phyloP scores from a whole-genome alignment of 345 rosid species.

The Mangifera indica region DNA sequence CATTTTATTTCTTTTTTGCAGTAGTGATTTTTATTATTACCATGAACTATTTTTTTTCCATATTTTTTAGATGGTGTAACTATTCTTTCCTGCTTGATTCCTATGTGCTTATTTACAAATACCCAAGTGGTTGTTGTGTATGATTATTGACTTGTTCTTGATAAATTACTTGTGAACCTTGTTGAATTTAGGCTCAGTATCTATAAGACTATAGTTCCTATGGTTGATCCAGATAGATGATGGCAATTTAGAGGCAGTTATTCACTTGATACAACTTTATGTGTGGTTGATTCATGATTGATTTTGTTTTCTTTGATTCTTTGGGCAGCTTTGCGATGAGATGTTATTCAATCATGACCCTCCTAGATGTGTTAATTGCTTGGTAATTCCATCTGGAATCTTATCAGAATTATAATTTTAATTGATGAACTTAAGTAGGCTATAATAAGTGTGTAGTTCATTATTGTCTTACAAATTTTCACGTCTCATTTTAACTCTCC shows the following conservation, averaged over 20 bases:
- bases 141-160: background rate
- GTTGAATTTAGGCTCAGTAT: background rate
- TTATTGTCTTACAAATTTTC: background rate
- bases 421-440: background rate
- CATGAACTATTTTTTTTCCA: background rate
- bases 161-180: background rate
- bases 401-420: slow-evolving; percentile 10
- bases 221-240: background rate
- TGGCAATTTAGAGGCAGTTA: background rate
- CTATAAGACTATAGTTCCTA: background rate
- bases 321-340: slow-evolving; percentile 77
- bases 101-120: background rate
- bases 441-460: slow-evolving; percentile 9
- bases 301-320: slow-evolving; percentile 23
- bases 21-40: slow-evolving; percentile 6
- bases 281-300: slow-evolving; percentile 31
- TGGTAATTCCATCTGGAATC: slow-evolving; percentile 47
- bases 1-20: slow-evolving; percentile 49
- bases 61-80: background rate
- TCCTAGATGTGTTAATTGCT: slow-evolving; percentile 78
- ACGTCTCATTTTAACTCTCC: slow-evolving; percentile 20
- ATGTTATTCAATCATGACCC: slow-evolving; percentile 90
- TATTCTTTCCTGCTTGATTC: background rate
- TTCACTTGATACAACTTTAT: slow-evolving; percentile 1
- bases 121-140: background rate